Evolutionary conservation across 139 green algal species (phyloP), one percentile per base, ranked within the genome.

Genomic region (Tetradesmus lagerheimii): DNA sequence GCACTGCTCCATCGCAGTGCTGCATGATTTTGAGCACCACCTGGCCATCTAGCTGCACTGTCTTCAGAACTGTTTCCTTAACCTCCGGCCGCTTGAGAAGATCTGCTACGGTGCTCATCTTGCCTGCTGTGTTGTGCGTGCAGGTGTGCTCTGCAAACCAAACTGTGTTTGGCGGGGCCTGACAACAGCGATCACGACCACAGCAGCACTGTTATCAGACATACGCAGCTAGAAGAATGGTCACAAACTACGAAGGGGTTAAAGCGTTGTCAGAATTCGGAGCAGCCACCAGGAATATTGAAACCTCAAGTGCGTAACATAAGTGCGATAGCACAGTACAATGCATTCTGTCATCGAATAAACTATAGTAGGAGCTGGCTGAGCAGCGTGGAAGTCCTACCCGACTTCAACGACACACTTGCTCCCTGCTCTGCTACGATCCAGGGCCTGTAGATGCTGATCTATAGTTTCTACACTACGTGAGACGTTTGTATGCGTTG

Each of bases 1-100:
- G 96, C 74, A 94, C 77, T 43, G 91, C 91, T 85, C 98, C 95
- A 64, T 94, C 96, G 93, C 97, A 99, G 93, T 99, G 98, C 95
- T 99, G 97, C 27, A 98, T 89, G 71, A 99, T 99, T 89, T 99
- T 99, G 39, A 99, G 87, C 43, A 98, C 87, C 34, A 97, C 97
- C 39, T 96, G 93, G 0, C 96, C 96, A 76, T 97, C 94, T 0
- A 99, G 89, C 91, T 98, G 95, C 87, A 98, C 96, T 0, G 78
- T 77, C 74, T 95, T 94, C 18, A 94, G 74, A 67, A 95, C 93
- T 37, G 93, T 93, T 71, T 95, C 85, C 37, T 85, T 85, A 14
- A 75, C 57, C 11, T 86, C 64, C 29, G 80, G 31, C 35, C 31
- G 43, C 45, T 87, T 87, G 5, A 91, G 64, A 16, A 91, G 27